Evolutionary conservation across 495 filamentous ascomycete genomes (phyloP).

Genomic region (Neurospora hispaniola): DNA sequence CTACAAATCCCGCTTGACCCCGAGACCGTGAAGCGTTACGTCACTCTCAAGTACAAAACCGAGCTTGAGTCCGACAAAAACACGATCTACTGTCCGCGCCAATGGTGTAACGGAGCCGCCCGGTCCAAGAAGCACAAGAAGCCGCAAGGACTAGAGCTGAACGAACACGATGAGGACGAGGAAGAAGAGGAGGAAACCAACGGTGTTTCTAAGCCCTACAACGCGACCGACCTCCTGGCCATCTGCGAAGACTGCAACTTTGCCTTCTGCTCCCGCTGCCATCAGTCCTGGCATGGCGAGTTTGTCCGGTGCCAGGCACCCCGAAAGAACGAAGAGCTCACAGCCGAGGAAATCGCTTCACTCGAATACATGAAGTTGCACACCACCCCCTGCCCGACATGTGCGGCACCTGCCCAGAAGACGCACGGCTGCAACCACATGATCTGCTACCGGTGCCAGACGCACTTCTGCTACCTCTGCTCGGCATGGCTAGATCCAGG

Average conservation of each 20-base stretch:
- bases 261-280: slow-evolving; percentile 67
- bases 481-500: slow-evolving; percentile 66
- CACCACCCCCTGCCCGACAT: slow-evolving; percentile 86
- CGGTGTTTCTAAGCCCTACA: slow-evolving; percentile 12
- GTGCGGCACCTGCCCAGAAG: slow-evolving; percentile 76
- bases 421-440: slow-evolving; percentile 96
- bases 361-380: slow-evolving; percentile 69
- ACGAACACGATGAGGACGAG: slow-evolving; percentile 30
- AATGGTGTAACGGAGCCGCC: slow-evolving; percentile 91
- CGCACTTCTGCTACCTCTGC: slow-evolving; percentile 96
- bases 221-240: slow-evolving; percentile 41
- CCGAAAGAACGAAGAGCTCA: slow-evolving; percentile 51
- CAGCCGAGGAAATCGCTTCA: slow-evolving; percentile 73
- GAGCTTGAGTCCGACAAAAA: slow-evolving; percentile 82
- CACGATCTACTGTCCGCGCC: slow-evolving; percentile 87
- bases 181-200: slow-evolving; percentile 28
- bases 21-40: slow-evolving; percentile 72
- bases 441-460: slow-evolving; percentile 79
- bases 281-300: slow-evolving; percentile 81
- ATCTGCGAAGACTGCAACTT: slow-evolving; percentile 87
- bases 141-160: slow-evolving; percentile 40
- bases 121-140: slow-evolving; percentile 71
- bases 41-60: slow-evolving; percentile 80
- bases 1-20: slow-evolving; percentile 70
- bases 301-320: slow-evolving; percentile 50